These are phyloP conservation scores for Ophiostoma tasmaniense DNA, from an alignment of 2,329 filamentous ascomycete genomes.

Conservation along the genomic window DNA sequence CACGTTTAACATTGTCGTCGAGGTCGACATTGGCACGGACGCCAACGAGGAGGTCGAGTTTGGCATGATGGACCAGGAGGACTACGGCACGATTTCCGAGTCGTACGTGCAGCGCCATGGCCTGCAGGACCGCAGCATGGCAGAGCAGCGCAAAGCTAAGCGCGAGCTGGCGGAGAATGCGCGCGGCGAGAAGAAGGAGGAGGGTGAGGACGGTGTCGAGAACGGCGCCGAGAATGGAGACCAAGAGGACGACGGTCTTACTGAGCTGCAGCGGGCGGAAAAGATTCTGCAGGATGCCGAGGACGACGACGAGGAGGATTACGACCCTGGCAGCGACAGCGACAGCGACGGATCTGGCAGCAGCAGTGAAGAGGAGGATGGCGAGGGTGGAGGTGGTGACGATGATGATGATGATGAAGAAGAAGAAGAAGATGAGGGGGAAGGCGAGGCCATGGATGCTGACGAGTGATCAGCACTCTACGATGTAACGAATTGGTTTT, in stretches of 20 bases:
- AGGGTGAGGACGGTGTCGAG: slow-evolving; percentile 30
- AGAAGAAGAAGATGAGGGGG: neutral
- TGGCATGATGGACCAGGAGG: slow-evolving; percentile 60
- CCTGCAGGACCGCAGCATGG: slow-evolving; percentile 60
- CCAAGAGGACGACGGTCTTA: slow-evolving; percentile 32
- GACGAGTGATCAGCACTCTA: neutral
- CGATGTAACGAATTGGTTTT: neutral
- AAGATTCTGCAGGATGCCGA: slow-evolving; percentile 49
- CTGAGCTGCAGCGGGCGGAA: slow-evolving; percentile 45
- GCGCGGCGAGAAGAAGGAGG: slow-evolving; percentile 30
- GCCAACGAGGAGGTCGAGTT: slow-evolving; percentile 57
- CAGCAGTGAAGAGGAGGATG: slow-evolving; percentile 44
- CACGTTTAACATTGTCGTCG: slow-evolving; percentile 60
- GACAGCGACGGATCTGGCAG: slow-evolving; percentile 50
- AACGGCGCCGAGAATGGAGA: slow-evolving; percentile 17
- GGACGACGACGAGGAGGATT: slow-evolving; percentile 58
- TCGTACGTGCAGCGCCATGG: slow-evolving; percentile 52
- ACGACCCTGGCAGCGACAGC: slow-evolving; percentile 53
- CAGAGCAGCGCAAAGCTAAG: slow-evolving; percentile 58
- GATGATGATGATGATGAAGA: slow-evolving; percentile 3
- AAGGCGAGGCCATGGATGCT: neutral
- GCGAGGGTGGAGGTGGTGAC: slow-evolving; percentile 21
- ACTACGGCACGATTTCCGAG: slow-evolving; percentile 55
- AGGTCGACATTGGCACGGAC: slow-evolving; percentile 41
- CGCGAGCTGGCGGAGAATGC: slow-evolving; percentile 52